Base-by-base conservation (phyloP, 805 yeast species). In the Teunomyces kruisii region DNA sequence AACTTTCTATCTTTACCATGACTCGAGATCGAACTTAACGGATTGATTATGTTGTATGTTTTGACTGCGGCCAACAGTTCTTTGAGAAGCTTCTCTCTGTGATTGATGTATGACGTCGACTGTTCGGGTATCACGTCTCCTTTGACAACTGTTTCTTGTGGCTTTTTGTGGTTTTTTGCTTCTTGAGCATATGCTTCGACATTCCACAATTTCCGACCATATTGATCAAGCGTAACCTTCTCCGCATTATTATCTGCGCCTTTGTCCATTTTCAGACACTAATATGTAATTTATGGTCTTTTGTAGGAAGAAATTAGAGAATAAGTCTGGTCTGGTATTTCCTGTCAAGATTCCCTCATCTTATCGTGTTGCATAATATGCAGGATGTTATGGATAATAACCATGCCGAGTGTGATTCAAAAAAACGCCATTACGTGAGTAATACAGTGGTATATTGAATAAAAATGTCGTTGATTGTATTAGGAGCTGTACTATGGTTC, bases 141-240 rank as follows among this genome's bases (percentile, higher is more conserved):
- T 6, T 24, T 9, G 17, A 14, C 16, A 3, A 9, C 29, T 17
- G 43, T 14, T 37, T 39, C 9, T 36, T 39, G 7, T 32, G 45
- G 7, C 40, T 50, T 45, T 29, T 62, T 58, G 19, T 62, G 56
- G 6, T 58, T 59, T 32, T 61, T 62, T 0, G 84, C 82, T 30
- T 69, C 68, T 39, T 70, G 55, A 0, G 77, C 82, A 53, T 83
- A 86, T 27, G 79, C 86, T 16, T 81, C 83, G 40, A 78, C 78
- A 51, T 87, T 79, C 95, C 95, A 87, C 1, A 83, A 78, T 47
- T 82, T 72, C 47, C 95, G 69, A 0, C 94, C 95, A 61, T 73
- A 72, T 48, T 71, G 77, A 49, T 72, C 77, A 1, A 56, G 55
- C 14, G 68, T 53, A 9, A 53, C 49, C 48, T 65, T 67, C 5